Percentiles rank a stretch among this genome's conserved stretches.
These are phyloP conservation scores for Claviceps digitariae DNA, from an alignment of 2,329 filamentous ascomycete species.

Conservation along the genomic window DNA sequence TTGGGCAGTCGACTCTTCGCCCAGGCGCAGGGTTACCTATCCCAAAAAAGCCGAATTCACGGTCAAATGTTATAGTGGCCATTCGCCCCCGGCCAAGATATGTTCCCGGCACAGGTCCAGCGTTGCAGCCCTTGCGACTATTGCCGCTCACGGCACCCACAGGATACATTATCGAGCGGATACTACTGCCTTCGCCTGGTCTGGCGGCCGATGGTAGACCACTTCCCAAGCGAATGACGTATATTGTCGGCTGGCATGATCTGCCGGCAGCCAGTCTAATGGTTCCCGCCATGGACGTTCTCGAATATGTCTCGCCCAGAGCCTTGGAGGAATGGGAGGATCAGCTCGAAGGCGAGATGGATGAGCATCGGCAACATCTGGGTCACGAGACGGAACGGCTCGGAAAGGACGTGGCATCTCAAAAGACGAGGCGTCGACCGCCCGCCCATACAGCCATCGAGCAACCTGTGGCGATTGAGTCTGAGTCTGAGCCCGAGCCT, in stretches of 20 bases:
- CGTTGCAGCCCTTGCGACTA: slow-evolving; percentile 32
- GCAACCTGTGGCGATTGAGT: slow-evolving; percentile 15
- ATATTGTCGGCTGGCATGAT: slow-evolving; percentile 42
- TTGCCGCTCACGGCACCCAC: slow-evolving; percentile 35
- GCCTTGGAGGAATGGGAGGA: slow-evolving; percentile 45
- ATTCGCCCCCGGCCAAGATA: slow-evolving; percentile 19
- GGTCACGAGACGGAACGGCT: slow-evolving; percentile 11
- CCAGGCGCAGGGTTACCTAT: not conserved
- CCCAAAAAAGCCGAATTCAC: not conserved
- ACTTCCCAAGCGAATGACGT: slow-evolving; percentile 32
- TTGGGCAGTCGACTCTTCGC: not conserved
- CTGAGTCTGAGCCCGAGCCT: slow-evolving; percentile 7
- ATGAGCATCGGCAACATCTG: slow-evolving; percentile 21
- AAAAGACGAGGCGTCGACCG: slow-evolving; percentile 14
- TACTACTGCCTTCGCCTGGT: slow-evolving; percentile 28
- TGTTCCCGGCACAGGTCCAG: slow-evolving; percentile 32
- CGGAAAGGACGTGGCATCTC: slow-evolving; percentile 6
- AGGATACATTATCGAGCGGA: slow-evolving; percentile 43
- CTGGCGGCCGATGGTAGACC: slow-evolving; percentile 20
- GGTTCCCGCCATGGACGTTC: slow-evolving; percentile 32
- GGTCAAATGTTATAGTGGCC: slow-evolving; percentile 1
- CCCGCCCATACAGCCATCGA: slow-evolving; percentile 13
- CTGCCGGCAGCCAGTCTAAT: slow-evolving; percentile 32
- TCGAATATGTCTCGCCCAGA: slow-evolving; percentile 45
- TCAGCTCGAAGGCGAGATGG: slow-evolving; percentile 26